Percentiles rank a stretch among this genome's conserved stretches.
Evolutionary conservation across 768 basidiomycete species (phyloP).

Genomic region (Tricholoma sp.): DNA sequence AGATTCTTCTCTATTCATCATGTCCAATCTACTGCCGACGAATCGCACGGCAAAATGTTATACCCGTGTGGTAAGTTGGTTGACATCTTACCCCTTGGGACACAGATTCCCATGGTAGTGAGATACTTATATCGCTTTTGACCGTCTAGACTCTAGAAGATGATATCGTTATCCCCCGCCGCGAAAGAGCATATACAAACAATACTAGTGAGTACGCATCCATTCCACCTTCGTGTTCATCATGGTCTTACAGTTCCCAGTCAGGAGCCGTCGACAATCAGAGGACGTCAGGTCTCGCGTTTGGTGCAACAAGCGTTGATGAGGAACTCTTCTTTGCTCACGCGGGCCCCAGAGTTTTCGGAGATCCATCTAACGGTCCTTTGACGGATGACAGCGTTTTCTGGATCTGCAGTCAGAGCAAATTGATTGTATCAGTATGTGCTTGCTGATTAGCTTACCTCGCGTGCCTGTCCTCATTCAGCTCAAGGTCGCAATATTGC

Average conservation of each 20-base stretch:
- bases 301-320: conserved; percentile 23
- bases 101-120: too few species aligned
- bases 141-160: neutral
- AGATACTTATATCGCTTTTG: too few species aligned
- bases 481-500: conserved; percentile 24
- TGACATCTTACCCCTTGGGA: too few species aligned
- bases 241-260: neutral
- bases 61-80: too few species aligned
- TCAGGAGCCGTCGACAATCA: conserved; percentile 11
- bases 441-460: neutral
- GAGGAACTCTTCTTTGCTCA: conserved; percentile 22
- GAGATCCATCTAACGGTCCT: conserved; percentile 20
- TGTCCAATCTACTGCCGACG: too few species aligned
- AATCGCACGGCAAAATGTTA: too few species aligned
- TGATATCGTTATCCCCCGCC: conserved; percentile 1
- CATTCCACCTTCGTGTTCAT: neutral
- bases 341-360: conserved; percentile 17
- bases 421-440: conserved; percentile 27
- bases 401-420: conserved; percentile 34
- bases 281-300: conserved; percentile 20
- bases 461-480: neutral
- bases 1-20: too few species aligned
- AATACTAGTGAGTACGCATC: conserved; percentile 1
- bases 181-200: conserved; percentile 4
- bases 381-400: conserved; percentile 23